Base-by-base conservation (phyloP, 306 rosid species). In the Lupinus albus region DNA sequence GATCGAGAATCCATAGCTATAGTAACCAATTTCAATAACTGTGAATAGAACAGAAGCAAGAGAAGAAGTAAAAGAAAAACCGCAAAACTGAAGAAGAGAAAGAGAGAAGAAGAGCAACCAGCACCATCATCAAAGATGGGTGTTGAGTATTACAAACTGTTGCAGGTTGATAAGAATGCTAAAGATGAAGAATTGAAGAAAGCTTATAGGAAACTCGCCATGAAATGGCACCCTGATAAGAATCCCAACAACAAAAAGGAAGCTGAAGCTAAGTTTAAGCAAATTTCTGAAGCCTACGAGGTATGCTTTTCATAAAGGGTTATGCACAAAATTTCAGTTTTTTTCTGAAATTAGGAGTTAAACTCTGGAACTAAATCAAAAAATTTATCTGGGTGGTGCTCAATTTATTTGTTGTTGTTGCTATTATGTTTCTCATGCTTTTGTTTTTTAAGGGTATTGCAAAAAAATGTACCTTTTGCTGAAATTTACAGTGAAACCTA, bases 211-310 rank as follows among this genome's bases (percentile, higher is more conserved):
- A 88, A 88, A 79, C 89, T 88, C 33, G 91, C 89, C 33, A 85
- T 88, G 91, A 83, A 81, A 52, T 88, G 91, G 90, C 94, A 88
- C 45, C 94, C 90, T n/a, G 94, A 88, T 14, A 88, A 88, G 77
- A 85, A 88, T 46, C 87, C 88, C 12, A 79, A 48, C 70, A 81
- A 83, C 65, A 85, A 85, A 38, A 83, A 85, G 68, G 90, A 83
- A 38, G 95, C 95, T 1, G 95, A 88, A 68, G 85, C 88, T 28
- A 83, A 81, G 73, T 88, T 88, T 52, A 88, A 88, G 78, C 84
- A 85, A 67, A 81, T 88, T 67, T 81, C 88, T 0, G 91, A 88
- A 70, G 95, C 95, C 17, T 85, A 85, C 3, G 91, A 85, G 61
- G 89, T 20, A 20, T 30, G 39, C 11, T 46, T 32, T 47, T 21